Evolutionary conservation across 2,329 filamentous ascomycete genomes (phyloP).

Genomic region (Monosporascus sp.): DNA sequence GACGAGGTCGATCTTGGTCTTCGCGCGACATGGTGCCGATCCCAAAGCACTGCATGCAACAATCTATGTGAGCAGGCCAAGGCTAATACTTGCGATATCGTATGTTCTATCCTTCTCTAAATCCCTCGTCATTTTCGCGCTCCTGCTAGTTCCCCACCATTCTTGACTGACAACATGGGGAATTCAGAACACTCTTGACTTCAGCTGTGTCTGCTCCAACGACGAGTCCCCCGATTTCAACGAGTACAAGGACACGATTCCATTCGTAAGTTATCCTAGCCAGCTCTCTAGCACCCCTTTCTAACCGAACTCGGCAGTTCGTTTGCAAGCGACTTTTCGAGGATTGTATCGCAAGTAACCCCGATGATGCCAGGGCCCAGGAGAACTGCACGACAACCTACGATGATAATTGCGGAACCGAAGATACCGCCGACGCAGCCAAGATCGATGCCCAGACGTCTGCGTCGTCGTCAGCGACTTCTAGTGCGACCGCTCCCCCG

Average conservation of each 20-base stretch:
- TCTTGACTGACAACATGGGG: conserved; percentile 7
- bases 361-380: conserved; percentile 39
- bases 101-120: conserved; percentile 28
- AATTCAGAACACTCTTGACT: conserved; percentile 38
- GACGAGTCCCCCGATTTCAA: conserved; percentile 45
- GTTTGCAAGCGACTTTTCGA: conserved; percentile 46
- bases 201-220: conserved; percentile 47
- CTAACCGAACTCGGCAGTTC: conserved; percentile 31
- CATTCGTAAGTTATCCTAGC: conserved; percentile 20
- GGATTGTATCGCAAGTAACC: conserved; percentile 41
- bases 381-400: conserved; percentile 45
- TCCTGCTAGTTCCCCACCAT: neutral
- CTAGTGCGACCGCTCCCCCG: conserved; percentile 19
- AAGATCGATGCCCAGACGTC: conserved; percentile 21
- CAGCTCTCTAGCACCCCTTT: neutral
- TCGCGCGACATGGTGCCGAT: conserved; percentile 45
- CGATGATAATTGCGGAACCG: conserved; percentile 41
- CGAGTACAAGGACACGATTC: conserved; percentile 48
- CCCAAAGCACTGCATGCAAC: conserved; percentile 45
- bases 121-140: neutral
- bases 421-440: conserved; percentile 32
- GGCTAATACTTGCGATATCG: conserved; percentile 41
- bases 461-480: conserved; percentile 24
- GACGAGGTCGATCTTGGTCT: conserved; percentile 25
- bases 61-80: conserved; percentile 39